These are phyloP conservation scores for Homolaphlyctis polyrhiza DNA, from an alignment of 371 early-diverging fungal species.

Conservation along the genomic window DNA sequence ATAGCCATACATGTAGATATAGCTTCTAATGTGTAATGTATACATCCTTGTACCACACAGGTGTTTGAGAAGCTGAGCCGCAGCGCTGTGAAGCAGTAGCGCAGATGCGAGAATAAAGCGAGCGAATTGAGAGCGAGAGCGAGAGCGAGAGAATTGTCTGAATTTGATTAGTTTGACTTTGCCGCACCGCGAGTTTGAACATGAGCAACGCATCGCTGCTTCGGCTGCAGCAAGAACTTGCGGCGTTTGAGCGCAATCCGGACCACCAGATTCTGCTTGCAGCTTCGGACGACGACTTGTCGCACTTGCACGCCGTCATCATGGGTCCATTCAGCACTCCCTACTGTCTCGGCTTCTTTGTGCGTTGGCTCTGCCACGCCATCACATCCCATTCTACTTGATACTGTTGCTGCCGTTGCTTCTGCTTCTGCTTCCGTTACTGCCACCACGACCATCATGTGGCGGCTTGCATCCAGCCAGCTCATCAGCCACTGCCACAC, in stretches of 20 bases:
- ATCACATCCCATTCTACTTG: slow-evolving; percentile 9
- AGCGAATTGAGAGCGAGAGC: too few relatives aligned
- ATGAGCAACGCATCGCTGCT: slow-evolving; percentile 25
- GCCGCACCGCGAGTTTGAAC: not conserved
- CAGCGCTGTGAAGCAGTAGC: too few relatives aligned
- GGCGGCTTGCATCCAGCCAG: not conserved
- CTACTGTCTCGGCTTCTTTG: slow-evolving; percentile 40
- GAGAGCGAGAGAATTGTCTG: too few relatives aligned
- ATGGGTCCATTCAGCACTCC: slow-evolving; percentile 49
- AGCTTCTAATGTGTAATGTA: too few relatives aligned
- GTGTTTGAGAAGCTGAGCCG: too few relatives aligned
- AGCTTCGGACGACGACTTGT: slow-evolving; percentile 44
- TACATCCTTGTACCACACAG: too few relatives aligned
- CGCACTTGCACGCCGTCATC: slow-evolving; percentile 51
- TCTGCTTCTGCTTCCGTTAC: not conserved
- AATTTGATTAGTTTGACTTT: too few relatives aligned
- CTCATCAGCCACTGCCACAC: not conserved
- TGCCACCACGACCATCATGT: not conserved
- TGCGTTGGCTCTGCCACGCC: slow-evolving; percentile 4
- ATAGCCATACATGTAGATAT: too few relatives aligned
- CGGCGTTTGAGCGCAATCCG: slow-evolving; percentile 20
- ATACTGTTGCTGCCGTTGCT: slow-evolving; percentile 10
- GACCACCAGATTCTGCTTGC: slow-evolving; percentile 39
- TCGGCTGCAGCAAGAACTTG: slow-evolving; percentile 27
- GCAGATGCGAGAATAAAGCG: too few relatives aligned